These are phyloP conservation scores for Paecilomyces fulvus DNA, from an alignment of 2,329 filamentous ascomycete species.

Conservation along the genomic window DNA sequence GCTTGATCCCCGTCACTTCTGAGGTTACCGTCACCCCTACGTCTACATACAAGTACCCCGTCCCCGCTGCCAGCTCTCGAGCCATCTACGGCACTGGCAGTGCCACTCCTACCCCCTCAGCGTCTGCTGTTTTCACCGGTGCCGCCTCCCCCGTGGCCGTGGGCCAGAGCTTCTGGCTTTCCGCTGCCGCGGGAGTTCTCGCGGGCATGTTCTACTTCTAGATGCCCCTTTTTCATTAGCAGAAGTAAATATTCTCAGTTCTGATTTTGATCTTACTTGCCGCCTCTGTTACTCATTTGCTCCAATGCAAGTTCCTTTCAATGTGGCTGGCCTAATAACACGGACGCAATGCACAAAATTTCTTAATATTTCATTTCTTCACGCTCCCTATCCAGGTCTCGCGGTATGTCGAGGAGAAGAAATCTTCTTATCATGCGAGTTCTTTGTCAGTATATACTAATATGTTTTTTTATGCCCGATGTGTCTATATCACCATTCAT, in stretches of 20 bases:
- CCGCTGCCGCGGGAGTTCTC: constrained; percentile 3
- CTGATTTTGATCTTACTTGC: neutral
- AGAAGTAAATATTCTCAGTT: neutral
- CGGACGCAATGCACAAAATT: neutral
- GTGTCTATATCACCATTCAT: neutral
- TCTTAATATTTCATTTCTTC: constrained; percentile 1
- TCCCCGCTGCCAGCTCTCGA: constrained; percentile 9
- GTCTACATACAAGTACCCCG: constrained; percentile 11
- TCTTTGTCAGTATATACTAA: neutral
- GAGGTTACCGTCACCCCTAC: constrained; percentile 7
- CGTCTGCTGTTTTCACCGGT: constrained; percentile 3
- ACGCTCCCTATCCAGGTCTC: neutral
- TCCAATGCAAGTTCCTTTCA: neutral
- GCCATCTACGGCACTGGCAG: constrained; percentile 6
- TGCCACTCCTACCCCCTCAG: neutral
- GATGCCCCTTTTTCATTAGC: neutral
- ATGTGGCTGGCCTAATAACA: neutral
- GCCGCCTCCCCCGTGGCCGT: constrained; percentile 7
- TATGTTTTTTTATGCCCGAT: neutral
- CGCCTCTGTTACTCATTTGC: neutral
- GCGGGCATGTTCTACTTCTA: constrained; percentile 6
- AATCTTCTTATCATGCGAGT: neutral
- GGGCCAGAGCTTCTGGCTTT: constrained; percentile 5
- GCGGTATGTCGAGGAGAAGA: neutral
- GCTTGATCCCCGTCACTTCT: constrained; percentile 20